Evolutionary conservation across 352 stramenopile species (phyloP).

Genomic region (Globisporangium viniferum): DNA sequence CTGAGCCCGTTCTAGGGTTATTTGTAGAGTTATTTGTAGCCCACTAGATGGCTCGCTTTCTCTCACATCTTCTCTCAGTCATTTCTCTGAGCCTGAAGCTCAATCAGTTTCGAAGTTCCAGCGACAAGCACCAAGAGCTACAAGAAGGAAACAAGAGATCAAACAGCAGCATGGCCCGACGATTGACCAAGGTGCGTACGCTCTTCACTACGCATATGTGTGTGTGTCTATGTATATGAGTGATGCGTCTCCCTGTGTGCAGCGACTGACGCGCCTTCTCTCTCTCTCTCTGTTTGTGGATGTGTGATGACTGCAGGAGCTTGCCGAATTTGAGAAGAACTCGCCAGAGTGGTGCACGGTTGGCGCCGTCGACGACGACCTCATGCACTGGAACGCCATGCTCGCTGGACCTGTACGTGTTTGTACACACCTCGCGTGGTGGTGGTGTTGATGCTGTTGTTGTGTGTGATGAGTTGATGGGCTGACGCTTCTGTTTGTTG

Average conservation of each 20-base stretch:
- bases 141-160: neutral
- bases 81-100: neutral
- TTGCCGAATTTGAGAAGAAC: constrained; percentile 87
- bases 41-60: neutral
- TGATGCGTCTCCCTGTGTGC: neutral
- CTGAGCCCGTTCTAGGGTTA: neutral
- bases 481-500: neutral
- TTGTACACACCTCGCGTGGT: neutral
- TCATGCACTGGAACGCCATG: constrained; percentile 92
- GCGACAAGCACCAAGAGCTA: neutral
- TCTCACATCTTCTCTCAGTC: neutral
- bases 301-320: constrained; percentile 45
- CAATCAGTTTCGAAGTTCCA: constrained; percentile 10
- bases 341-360: constrained; percentile 89
- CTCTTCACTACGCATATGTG: neutral
- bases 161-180: constrained; percentile 53
- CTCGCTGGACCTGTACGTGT: constrained; percentile 79
- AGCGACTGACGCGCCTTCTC: neutral
- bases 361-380: constrained; percentile 80
- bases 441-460: neutral
- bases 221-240: too few relatives aligned
- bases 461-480: neutral
- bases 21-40: too few relatives aligned
- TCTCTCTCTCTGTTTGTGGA: neutral
- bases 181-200: constrained; percentile 69